Conservation (phyloP, 768 basidiomycete genomes). For the Chalciporus chontae region DNA sequence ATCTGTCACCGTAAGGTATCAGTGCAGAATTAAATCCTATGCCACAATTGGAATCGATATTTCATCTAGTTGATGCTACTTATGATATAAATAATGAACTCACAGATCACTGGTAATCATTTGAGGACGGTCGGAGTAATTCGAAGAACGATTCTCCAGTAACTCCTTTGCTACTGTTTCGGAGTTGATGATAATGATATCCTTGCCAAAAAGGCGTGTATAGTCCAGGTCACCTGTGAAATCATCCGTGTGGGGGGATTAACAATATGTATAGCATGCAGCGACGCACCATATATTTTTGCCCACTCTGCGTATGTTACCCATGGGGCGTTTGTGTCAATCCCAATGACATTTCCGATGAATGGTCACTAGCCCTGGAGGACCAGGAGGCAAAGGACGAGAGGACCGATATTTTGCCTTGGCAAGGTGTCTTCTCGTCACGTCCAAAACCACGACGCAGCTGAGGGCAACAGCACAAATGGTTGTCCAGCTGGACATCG, state of each 20-base stretch:
- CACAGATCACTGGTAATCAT: too few relatives aligned
- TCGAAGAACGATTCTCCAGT: conserved; percentile 17
- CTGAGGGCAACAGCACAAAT: too few relatives aligned
- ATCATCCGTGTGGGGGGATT: neutral
- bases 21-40: conserved; percentile 20
- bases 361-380: too few relatives aligned
- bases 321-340: neutral
- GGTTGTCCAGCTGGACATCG: too few relatives aligned
- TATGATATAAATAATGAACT: too few relatives aligned
- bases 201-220: conserved; percentile 10
- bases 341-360: too few relatives aligned
- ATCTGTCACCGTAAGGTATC: conserved; percentile 4
- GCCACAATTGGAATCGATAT: conserved; percentile 4
- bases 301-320: conserved; percentile 15
- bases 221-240: conserved; percentile 12
- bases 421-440: too few relatives aligned
- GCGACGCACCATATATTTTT: conserved; percentile 2
- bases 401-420: too few relatives aligned
- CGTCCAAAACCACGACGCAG: too few relatives aligned
- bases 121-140: conserved; percentile 21
- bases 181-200: conserved; percentile 13
- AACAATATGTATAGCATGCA: too few relatives aligned
- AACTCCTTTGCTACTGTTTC: conserved; percentile 9
- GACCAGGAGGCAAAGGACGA: too few relatives aligned
- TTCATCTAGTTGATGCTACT: conserved; percentile 9